These are phyloP conservation scores for Paracoccidioides lutzii DNA, from an alignment of 2,329 filamentous ascomycete species.

Conservation along the genomic window DNA sequence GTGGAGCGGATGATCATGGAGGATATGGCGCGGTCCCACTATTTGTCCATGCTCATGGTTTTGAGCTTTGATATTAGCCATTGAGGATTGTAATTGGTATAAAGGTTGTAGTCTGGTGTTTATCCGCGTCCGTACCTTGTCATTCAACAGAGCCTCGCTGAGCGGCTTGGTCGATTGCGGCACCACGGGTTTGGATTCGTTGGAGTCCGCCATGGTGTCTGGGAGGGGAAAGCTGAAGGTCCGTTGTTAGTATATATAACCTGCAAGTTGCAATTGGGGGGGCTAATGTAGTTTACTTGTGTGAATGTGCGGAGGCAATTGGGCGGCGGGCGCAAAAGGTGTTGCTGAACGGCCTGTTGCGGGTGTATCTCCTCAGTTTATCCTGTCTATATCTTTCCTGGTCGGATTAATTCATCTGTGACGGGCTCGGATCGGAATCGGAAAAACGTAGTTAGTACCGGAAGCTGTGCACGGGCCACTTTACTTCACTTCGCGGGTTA, in stretches of 20 bases:
- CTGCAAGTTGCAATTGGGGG: background rate
- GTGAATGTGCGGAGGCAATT: slow-evolving; percentile 10
- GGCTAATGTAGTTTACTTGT: background rate
- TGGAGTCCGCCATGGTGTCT: slow-evolving; percentile 44
- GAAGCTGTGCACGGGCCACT: slow-evolving; percentile 10
- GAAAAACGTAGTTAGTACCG: slow-evolving; percentile 21
- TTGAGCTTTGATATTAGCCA: background rate
- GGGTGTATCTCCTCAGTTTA: background rate
- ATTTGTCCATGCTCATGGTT: slow-evolving; percentile 4
- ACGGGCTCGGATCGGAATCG: slow-evolving; percentile 26
- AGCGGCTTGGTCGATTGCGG: slow-evolving; percentile 64
- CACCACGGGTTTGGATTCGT: slow-evolving; percentile 45
- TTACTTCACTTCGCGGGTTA: slow-evolving; percentile 4
- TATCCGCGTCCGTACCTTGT: slow-evolving; percentile 59
- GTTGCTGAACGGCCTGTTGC: background rate
- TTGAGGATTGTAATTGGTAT: background rate
- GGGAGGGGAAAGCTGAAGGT: background rate
- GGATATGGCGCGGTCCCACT: slow-evolving; percentile 99
- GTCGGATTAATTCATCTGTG: slow-evolving; percentile 4
- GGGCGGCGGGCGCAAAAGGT: slow-evolving; percentile 11
- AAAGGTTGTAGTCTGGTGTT: background rate
- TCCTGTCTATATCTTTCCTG: slow-evolving; percentile 3
- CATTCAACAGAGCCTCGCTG: slow-evolving; percentile 95
- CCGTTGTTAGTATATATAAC: slow-evolving; percentile 1
- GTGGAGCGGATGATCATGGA: slow-evolving; percentile 94